phyloP scores from a whole-genome alignment of 139 green algal species.

The Diplosphaera chodatii region DNA sequence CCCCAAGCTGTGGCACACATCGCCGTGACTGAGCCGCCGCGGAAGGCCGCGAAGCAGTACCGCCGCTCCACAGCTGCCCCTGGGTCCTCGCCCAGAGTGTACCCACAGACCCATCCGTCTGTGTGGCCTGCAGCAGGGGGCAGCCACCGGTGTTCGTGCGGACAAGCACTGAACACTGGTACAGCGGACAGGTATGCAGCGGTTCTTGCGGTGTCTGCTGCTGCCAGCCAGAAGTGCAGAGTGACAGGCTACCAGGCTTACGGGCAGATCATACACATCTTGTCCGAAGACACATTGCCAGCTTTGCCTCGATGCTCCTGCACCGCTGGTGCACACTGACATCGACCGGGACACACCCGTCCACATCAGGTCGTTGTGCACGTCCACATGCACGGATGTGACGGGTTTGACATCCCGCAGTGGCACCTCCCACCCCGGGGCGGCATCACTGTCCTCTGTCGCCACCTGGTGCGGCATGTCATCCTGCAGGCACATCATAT shows the following conservation, averaged over 20 bases:
- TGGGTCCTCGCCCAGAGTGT: slow-evolving; percentile 10
- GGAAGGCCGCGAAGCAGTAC: slow-evolving; percentile 30
- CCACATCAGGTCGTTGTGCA: neutral
- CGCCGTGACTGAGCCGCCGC: slow-evolving; percentile 28
- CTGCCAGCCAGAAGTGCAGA: no score
- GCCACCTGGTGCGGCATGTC: neutral
- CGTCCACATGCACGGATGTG: slow-evolving; percentile 27
- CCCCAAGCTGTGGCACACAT: slow-evolving; percentile 40
- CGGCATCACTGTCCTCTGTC: slow-evolving; percentile 39
- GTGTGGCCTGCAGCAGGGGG: slow-evolving; percentile 36
- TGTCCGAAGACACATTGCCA: no score
- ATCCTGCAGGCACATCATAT: neutral
- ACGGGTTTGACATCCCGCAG: neutral
- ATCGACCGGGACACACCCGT: neutral
- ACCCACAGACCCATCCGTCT: slow-evolving; percentile 38
- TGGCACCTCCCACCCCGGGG: slow-evolving; percentile 30
- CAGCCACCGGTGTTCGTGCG: no score
- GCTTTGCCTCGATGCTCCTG: no score
- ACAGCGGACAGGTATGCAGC: no score
- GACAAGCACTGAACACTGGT: neutral
- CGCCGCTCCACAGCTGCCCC: slow-evolving; percentile 1
- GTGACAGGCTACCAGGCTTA: no score
- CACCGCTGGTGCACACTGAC: neutral
- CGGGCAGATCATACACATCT: no score
- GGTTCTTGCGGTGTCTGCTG: no score